These are phyloP conservation scores for Sporothrix luriei DNA, from an alignment of 2,329 filamentous ascomycete genomes.

Conservation along the genomic window DNA sequence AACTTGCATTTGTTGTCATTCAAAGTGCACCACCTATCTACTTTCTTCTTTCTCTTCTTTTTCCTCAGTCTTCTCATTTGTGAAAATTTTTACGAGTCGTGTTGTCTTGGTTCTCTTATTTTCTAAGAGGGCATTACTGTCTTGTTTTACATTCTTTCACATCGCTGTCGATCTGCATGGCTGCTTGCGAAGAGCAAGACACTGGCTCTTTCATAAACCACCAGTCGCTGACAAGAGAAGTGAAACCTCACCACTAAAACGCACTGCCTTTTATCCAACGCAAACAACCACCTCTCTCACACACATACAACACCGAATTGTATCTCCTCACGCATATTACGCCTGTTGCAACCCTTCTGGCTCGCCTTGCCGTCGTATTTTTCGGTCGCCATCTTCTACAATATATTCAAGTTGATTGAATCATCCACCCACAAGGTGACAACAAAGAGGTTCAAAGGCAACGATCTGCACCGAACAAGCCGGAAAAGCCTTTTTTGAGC, in stretches of 20 bases:
- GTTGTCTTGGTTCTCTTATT: conserved; percentile 10
- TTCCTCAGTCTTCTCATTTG: background rate
- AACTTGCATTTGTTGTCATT: background rate
- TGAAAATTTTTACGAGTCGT: conserved; percentile 15
- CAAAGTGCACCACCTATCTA: too few relatives aligned
- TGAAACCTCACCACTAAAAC: conserved; percentile 14
- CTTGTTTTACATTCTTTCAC: conserved; percentile 32
- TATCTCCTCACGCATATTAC: background rate
- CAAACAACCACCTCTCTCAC: background rate
- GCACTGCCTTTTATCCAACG: background rate
- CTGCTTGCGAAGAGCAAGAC: conserved; percentile 30
- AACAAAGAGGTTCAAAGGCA: conserved; percentile 22
- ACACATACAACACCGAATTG: conserved; percentile 9
- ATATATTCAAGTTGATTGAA: conserved; percentile 19
- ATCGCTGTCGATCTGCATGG: conserved; percentile 23
- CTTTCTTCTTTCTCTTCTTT: conserved; percentile 3
- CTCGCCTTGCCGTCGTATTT: background rate
- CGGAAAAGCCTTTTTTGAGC: conserved; percentile 14
- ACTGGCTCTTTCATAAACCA: conserved; percentile 24
- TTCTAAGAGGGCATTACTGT: conserved; percentile 22
- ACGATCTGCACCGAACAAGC: conserved; percentile 11
- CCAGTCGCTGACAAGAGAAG: conserved; percentile 23
- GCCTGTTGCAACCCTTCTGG: conserved; percentile 4
- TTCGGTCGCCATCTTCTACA: conserved; percentile 14
- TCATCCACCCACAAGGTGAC: conserved; percentile 24